phyloP scores from a whole-genome alignment of 192 early-diverging fungal genomes.

The Glomus cerebriforme region DNA sequence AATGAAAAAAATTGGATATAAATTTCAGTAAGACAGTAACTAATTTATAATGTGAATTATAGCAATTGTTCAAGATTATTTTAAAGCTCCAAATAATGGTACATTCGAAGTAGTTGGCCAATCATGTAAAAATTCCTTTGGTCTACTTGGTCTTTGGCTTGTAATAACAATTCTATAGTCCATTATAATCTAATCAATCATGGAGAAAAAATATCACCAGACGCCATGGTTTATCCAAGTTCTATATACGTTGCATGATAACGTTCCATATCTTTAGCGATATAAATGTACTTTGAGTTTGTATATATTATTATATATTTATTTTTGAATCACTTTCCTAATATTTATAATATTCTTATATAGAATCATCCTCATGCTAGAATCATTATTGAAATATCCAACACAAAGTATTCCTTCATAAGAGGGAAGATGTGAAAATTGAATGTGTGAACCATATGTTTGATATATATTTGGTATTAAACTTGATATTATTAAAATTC shows the following conservation, averaged over 20 bases:
- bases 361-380: not conserved
- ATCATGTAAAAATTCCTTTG: constrained; percentile 23
- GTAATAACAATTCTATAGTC: constrained; percentile 11
- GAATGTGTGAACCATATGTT: constrained; percentile 14
- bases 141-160: constrained; percentile 5
- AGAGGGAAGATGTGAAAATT: constrained; percentile 8
- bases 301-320: not conserved
- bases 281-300: not conserved
- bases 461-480: constrained; percentile 22
- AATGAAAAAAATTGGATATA: too few species aligned
- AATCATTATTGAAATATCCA: constrained; percentile 8
- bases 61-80: not conserved
- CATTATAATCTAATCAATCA: constrained; percentile 11
- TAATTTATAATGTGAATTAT: not conserved
- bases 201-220: constrained; percentile 17
- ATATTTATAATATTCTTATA: not conserved
- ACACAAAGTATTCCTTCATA: not conserved
- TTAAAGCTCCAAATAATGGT: constrained; percentile 16
- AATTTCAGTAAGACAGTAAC: too few species aligned
- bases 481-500: too few species aligned
- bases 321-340: constrained; percentile 1
- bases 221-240: not conserved
- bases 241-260: not conserved
- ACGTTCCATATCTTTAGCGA: not conserved
- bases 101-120: constrained; percentile 5